Conservation (phyloP, 208 protist species). For the Porcisia hertigi region DNA sequence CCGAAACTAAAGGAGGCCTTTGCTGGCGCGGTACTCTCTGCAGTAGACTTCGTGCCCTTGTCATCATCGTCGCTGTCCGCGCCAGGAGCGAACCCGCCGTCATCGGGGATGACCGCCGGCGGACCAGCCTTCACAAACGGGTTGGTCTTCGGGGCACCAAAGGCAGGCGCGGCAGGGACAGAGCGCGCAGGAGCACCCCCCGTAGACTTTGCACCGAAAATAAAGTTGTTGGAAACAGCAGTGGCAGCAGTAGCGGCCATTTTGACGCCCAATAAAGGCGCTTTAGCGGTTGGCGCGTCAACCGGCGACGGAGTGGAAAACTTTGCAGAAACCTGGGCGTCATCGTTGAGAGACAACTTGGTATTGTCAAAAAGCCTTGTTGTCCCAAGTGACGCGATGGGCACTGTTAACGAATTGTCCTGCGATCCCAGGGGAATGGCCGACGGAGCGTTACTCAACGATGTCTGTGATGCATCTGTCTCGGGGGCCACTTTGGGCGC, state of each 20-base stretch:
- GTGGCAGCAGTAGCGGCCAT: background rate
- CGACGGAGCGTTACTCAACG: slow-evolving; percentile 24
- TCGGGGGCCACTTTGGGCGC: background rate
- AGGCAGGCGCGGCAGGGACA: slow-evolving; percentile 1
- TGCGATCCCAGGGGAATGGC: slow-evolving; percentile 12
- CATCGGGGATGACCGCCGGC: slow-evolving; percentile 55
- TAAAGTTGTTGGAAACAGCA: background rate
- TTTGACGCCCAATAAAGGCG: slow-evolving; percentile 16
- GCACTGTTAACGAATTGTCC: slow-evolving; percentile 29
- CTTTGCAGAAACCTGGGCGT: background rate
- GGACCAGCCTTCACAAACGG: slow-evolving; percentile 60
- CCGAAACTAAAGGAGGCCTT: slow-evolving; percentile 36
- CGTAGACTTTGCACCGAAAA: background rate
- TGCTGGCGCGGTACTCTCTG: slow-evolving; percentile 18
- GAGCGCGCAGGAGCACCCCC: background rate
- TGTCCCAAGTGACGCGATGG: slow-evolving; percentile 8
- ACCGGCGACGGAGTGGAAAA: background rate
- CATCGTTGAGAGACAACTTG: background rate
- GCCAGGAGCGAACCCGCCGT: slow-evolving; percentile 73
- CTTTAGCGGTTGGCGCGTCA: background rate
- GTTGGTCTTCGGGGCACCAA: slow-evolving; percentile 11
- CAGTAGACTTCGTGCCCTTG: slow-evolving; percentile 7
- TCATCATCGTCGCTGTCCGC: slow-evolving; percentile 62
- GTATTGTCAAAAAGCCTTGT: slow-evolving; percentile 4
- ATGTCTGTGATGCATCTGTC: background rate